These are phyloP conservation scores for Calonectria montana DNA, from an alignment of 2,329 filamentous ascomycete genomes.

Conservation along the genomic window DNA sequence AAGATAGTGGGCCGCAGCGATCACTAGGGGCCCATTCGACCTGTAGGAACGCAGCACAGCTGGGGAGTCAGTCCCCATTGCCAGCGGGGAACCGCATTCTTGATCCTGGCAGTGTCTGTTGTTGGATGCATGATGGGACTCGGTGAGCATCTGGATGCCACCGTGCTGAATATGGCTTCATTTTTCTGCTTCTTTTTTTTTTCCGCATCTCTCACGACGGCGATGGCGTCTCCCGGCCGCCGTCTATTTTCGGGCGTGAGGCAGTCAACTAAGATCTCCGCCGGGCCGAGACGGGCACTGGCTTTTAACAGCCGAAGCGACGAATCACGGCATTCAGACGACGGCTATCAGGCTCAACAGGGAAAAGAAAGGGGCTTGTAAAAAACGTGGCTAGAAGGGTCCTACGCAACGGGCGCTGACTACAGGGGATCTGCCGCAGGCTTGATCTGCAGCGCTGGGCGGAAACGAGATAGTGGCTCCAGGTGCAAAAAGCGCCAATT, in stretches of 20 bases:
- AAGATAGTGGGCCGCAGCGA: constrained; percentile 31
- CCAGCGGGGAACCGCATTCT: not conserved
- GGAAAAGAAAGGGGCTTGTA: constrained; percentile 10
- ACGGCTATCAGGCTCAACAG: constrained; percentile 3
- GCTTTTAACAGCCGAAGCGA: constrained; percentile 6
- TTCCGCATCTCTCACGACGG: not conserved
- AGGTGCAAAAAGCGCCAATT: not conserved
- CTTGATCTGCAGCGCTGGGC: not conserved
- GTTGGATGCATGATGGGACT: not conserved
- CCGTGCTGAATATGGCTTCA: not conserved
- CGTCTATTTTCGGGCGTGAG: constrained; percentile 12
- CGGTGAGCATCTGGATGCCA: not conserved
- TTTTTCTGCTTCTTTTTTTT: not conserved
- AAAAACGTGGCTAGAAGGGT: not conserved
- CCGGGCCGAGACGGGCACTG: constrained; percentile 17
- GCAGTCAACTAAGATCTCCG: constrained; percentile 5
- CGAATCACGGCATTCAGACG: constrained; percentile 1
- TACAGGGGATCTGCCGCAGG: not conserved
- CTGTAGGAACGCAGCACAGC: not conserved
- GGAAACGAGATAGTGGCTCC: not conserved
- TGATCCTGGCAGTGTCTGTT: not conserved
- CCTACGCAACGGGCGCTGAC: constrained; percentile 1
- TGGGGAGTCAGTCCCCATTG: not conserved
- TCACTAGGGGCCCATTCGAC: constrained; percentile 27
- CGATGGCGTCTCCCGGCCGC: constrained; percentile 11